phyloP scores from a whole-genome alignment of 2,329 filamentous ascomycete genomes.

The Colletotrichum lini region DNA sequence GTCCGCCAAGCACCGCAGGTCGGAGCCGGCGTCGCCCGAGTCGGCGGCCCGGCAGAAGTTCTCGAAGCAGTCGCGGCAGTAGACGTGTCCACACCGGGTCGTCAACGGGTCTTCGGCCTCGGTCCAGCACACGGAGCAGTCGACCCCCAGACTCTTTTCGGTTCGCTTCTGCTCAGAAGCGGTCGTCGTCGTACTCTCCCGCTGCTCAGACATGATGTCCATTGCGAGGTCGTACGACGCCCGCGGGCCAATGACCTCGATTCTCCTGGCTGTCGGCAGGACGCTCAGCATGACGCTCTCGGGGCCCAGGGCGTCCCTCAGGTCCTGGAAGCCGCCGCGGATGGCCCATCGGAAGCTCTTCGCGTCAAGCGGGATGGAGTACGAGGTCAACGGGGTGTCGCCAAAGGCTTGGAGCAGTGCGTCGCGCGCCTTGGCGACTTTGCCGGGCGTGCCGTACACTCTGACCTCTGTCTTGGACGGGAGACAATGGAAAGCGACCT shows the following conservation, averaged over 20 bases:
- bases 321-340: conserved; percentile 50
- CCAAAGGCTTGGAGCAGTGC: conserved; percentile 47
- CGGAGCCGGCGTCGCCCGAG: background rate
- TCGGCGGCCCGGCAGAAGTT: conserved; percentile 46
- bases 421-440: conserved; percentile 39
- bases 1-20: conserved; percentile 48
- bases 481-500: conserved; percentile 50
- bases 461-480: conserved; percentile 48
- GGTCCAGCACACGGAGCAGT: conserved; percentile 55
- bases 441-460: conserved; percentile 47
- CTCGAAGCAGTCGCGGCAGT: conserved; percentile 60
- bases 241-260: conserved; percentile 49
- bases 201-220: conserved; percentile 27
- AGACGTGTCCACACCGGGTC: conserved; percentile 56
- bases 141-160: conserved; percentile 9
- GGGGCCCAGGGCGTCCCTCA: conserved; percentile 47
- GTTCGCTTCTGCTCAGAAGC: too few species aligned
- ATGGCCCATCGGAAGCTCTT: conserved; percentile 50
- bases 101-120: conserved; percentile 53
- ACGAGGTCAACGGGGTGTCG: conserved; percentile 41
- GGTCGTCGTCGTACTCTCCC: too few species aligned
- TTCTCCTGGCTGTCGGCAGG: conserved; percentile 49
- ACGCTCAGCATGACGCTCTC: conserved; percentile 52
- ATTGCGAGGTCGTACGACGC: conserved; percentile 43
- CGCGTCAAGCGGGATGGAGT: background rate